Percentiles rank a stretch among this genome's conserved stretches.
Conservation (phyloP, 1,139 yeast genomes). For the Debaryomyces subglobosus region DNA sequence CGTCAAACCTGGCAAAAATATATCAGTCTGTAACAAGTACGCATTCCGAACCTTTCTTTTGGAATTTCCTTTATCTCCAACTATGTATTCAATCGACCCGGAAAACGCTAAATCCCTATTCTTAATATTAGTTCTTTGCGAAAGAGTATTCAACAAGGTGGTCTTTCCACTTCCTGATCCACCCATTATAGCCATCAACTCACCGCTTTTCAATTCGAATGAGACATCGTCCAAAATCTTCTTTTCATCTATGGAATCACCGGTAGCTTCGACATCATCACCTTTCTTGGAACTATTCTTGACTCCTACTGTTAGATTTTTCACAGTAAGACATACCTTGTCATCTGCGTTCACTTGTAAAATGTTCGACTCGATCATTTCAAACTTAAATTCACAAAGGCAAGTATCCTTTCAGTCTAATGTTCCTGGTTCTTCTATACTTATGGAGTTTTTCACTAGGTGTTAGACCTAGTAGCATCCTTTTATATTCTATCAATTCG, state of each 20-base stretch:
- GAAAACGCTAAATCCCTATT: slow-evolving; percentile 35
- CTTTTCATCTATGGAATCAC: slow-evolving; percentile 7
- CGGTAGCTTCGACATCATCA: slow-evolving; percentile 12
- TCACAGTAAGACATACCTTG: slow-evolving; percentile 33
- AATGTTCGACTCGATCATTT: slow-evolving; percentile 14
- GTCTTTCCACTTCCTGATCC: slow-evolving; percentile 91
- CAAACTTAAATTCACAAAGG: background rate
- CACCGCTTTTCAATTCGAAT: slow-evolving; percentile 55
- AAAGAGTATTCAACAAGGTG: slow-evolving; percentile 71
- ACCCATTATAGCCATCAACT: slow-evolving; percentile 73
- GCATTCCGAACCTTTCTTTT: slow-evolving; percentile 49
- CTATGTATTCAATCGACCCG: slow-evolving; percentile 30
- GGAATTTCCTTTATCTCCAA: slow-evolving; percentile 15
- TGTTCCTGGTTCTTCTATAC: background rate
- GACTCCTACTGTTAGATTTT: slow-evolving; percentile 36
- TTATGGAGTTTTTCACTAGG: background rate
- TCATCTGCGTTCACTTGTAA: slow-evolving; percentile 24
- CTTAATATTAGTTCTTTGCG: slow-evolving; percentile 54
- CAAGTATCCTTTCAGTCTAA: background rate
- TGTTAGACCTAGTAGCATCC: background rate
- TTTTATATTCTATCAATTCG: background rate
- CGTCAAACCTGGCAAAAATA: slow-evolving; percentile 69
- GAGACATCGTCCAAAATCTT: slow-evolving; percentile 48
- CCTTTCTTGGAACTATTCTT: slow-evolving; percentile 12
- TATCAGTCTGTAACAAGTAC: slow-evolving; percentile 78